Base-by-base conservation (phyloP, 345 rosid species). In the sweet orange (Citrus sinensis) region DNA sequence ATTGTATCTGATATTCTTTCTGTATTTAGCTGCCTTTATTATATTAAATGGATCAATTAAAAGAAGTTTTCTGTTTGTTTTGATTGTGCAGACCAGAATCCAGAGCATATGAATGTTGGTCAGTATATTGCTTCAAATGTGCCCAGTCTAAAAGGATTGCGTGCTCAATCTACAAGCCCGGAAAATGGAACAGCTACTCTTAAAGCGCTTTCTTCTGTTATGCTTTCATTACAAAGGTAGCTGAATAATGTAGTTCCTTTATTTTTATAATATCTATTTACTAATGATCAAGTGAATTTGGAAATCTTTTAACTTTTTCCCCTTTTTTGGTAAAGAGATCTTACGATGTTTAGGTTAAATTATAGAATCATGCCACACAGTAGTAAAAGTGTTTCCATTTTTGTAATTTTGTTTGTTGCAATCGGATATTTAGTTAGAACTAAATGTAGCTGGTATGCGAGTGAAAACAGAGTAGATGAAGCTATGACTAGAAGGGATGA, bases 181-280 rank as follows among this genome's bases (percentile, higher is more conserved):
- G 88, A 85, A 76, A 89, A 79, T 71, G 88, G 88, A 80, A 85
- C 83, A 75, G 80, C 91, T 81, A 75, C 83, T 65, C 74, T 95
- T 83, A 87, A 78, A 86, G 93, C 91, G 79, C 94, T 95, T 30
- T 88, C 98, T 71, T 90, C 92, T 68, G 92, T 85, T 60, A 93
- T 93, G 98, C 77, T 88, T 80, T 83, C 90, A 46, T 82, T 95
- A 61, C 94, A 91, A 83, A 92, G 98, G 98, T 94, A 87, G 24
- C 16, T 59, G 71, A 76, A 78, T 54, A 55, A 37, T 74, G 42
- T 46, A 39, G 20, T 1, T 7, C 6, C 6, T 51, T 46, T 25
- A 19, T 25, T 40, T 30, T 14, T 29, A 17, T 19, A 25, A 8
- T 27, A 40, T 70, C 37, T 34, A 27, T 46, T 55, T 32, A 13